A percentile compares a stretch with the other conserved stretches of the same genome.
Conservation (phyloP, 805 yeast genomes). For the Naumovozyma castellii region DNA sequence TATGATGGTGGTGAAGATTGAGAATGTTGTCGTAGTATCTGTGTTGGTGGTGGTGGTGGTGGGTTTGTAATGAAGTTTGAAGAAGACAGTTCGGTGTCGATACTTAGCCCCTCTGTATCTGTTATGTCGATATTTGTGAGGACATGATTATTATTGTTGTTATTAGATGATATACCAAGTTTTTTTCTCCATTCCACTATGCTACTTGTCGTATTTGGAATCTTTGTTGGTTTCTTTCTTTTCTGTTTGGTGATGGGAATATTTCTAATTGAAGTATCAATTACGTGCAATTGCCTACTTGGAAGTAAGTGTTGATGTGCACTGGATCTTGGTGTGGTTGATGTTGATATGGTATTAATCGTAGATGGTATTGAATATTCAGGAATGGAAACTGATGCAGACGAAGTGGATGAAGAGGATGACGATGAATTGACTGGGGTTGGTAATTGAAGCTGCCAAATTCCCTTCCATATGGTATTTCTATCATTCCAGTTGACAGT, state of each 20-base stretch:
- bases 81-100: no score
- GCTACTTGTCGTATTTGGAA: slow-evolving; percentile 26
- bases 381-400: neutral
- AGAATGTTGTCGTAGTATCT: neutral
- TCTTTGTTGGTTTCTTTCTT: slow-evolving; percentile 23
- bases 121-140: neutral
- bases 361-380: slow-evolving; percentile 2
- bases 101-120: neutral
- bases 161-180: slow-evolving; percentile 20
- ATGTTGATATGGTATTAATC: neutral
- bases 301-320: slow-evolving; percentile 14
- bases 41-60: neutral
- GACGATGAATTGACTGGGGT: slow-evolving; percentile 6
- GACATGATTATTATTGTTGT: slow-evolving; percentile 1
- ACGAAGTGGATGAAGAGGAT: slow-evolving; percentile 7
- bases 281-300: slow-evolving; percentile 21
- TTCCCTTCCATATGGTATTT: slow-evolving; percentile 58
- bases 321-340: neutral
- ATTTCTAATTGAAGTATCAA: slow-evolving; percentile 22
- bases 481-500: slow-evolving; percentile 58
- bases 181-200: slow-evolving; percentile 32
- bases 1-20: neutral
- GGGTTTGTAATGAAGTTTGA: neutral
- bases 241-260: slow-evolving; percentile 24
- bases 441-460: slow-evolving; percentile 52